Evolutionary conservation across 306 rosid species (phyloP), one percentile per base, ranked within the genome.

Genomic region (Cucurbita pepo): DNA sequence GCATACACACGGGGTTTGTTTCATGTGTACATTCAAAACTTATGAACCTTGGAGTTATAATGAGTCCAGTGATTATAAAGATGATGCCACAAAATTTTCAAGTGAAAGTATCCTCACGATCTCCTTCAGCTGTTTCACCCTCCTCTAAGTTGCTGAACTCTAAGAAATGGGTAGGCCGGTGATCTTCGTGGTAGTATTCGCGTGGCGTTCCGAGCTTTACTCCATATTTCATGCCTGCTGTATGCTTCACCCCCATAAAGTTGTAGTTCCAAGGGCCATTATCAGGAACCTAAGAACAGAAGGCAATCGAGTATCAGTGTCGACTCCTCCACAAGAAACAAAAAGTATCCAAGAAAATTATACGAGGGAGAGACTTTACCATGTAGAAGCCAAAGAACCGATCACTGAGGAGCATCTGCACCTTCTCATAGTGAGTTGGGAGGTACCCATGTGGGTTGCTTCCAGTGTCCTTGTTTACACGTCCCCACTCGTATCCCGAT

Each of bases 331-430:
- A 21, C 13, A 22, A n/a, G 34, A 30, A 41, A 45, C 6, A 2
- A 25, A 19, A 12, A 50, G 18, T 43, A 12, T 45, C 25, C 34
- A 1, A 60, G 44, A 4, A 1, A 6, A 0, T 59, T 3, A 44
- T 14, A 37, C 4, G 11, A 45, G 67, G 53, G 3, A 10, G 47
- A 13, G 30, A 71, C 66, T 78, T 79, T 85, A 94, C 99, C 99
- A 95, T 95, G 79, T 95, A 95, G 89, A 91, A 95, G 66, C 99
- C 99, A 43, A 88, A 88, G 87, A 95, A 95, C 59, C 99, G 95
- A 74, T 95, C 99, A 52, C 99, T 95, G n/a, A 95, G 95, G 18
- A 95, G 97, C 99, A 95, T 95, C 83, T 95, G 99, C 84, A 95
- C 99, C 86, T 91, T 95, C 87, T 95, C 99, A 22, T 95, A 95